Base-by-base conservation (phyloP, 2,329 filamentous ascomycete species). In the Sporothrix schenckii region DNA sequence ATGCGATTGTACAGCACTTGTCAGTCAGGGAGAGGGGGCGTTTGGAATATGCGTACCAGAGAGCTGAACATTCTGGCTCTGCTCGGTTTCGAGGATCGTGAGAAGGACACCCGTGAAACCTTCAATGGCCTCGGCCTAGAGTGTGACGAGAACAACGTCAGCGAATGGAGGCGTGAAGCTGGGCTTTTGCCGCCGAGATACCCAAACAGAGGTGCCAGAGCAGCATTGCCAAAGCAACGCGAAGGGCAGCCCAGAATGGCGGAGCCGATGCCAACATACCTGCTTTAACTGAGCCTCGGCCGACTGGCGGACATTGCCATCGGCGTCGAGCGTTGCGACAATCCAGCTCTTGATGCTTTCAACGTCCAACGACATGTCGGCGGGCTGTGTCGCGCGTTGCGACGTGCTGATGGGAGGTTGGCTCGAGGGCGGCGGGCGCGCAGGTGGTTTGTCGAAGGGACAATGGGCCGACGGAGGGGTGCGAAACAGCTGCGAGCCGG, bases 31-130 rank as follows among this genome's bases (percentile, higher is more conserved):
- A 13, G 39, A 27, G 6, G 34, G 19, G 56, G 56, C 7, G 5
- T 11, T 30, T 11, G 56, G 52, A 27, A 24, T 3, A 10, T 47
- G 10, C 89, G 78, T 91, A 98, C 94, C 92, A 72, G 94, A 94
- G 71, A 97, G 86, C 77, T 94, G 91, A 75, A 97, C 88, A 74
- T 90, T 90, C 77, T 89, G 86, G 76, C 97, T 92, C 81, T 94
- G 91, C 82, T 99, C 95, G 73, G 88, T 87, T 82, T 96, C 91
- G 76, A 98, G 85, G 77, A 99, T 93, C 79, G 96, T 92, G 77
- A 97, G 86, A 73, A 98, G 88, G 76, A 92, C 92, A 80, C 95
- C 92, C 79, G 92, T 91, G 81, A 99, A 98, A 75, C 94, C 94
- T 72, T 91, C 86, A 80, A 94, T 90, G 76, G 92, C 89, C 84